Percentiles rank a stretch among this genome's conserved stretches.
Evolutionary conservation across 1,284 basidiomycete species (phyloP).

Genomic region (Tilletia setariae): DNA sequence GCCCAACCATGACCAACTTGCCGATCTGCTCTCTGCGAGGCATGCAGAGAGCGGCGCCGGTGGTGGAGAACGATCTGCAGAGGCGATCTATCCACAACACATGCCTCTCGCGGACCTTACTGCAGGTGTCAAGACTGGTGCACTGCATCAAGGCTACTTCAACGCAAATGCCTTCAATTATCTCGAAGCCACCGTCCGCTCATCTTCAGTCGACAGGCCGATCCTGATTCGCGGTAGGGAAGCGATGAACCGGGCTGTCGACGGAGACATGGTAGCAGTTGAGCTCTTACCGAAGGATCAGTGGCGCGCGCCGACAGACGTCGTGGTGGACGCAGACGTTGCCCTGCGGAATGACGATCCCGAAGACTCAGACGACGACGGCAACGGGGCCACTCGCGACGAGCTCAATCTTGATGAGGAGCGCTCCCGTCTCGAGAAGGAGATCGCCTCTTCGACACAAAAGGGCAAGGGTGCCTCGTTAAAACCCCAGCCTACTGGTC

Average conservation of each 20-base stretch:
- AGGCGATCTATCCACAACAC: slow-evolving; percentile 64
- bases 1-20: slow-evolving; percentile 37
- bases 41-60: neutral
- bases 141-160: slow-evolving; percentile 87
- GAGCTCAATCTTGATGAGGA: slow-evolving; percentile 20
- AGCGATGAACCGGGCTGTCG: slow-evolving; percentile 90
- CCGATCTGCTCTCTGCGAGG: slow-evolving; percentile 47
- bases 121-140: slow-evolving; percentile 80
- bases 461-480: slow-evolving; percentile 56
- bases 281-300: slow-evolving; percentile 81
- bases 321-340: slow-evolving; percentile 80
- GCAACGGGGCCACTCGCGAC: slow-evolving; percentile 29
- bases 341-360: slow-evolving; percentile 83
- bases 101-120: slow-evolving; percentile 69
- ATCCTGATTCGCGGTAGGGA: slow-evolving; percentile 82
- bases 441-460: slow-evolving; percentile 51
- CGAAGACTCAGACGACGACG: slow-evolving; percentile 58
- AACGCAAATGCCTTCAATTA: slow-evolving; percentile 95
- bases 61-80: slow-evolving; percentile 13
- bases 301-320: slow-evolving; percentile 89
- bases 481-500: slow-evolving; percentile 82
- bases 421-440: slow-evolving; percentile 26
- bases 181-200: slow-evolving; percentile 78
- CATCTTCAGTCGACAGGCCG: slow-evolving; percentile 70
- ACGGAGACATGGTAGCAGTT: slow-evolving; percentile 89